phyloP scores from a whole-genome alignment of 2,329 filamentous ascomycete genomes.

The Neocucurbitaria cava region DNA sequence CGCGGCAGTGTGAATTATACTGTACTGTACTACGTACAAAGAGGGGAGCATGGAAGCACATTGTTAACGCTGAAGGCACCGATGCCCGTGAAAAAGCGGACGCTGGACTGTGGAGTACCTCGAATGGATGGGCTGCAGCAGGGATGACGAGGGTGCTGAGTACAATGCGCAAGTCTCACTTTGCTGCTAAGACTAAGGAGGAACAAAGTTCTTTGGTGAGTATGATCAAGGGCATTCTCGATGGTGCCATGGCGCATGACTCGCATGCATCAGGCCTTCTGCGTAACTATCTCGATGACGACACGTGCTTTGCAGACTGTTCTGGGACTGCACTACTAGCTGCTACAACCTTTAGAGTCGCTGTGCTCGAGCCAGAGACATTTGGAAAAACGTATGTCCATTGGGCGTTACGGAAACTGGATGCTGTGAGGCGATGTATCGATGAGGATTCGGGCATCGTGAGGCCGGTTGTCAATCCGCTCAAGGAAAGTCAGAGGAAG shows the following conservation, averaged over 20 bases:
- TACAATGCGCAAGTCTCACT: slow-evolving; percentile 48
- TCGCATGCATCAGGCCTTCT: slow-evolving; percentile 50
- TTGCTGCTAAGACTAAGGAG: slow-evolving; percentile 4
- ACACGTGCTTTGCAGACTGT: slow-evolving; percentile 56
- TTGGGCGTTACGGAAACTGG: slow-evolving; percentile 54
- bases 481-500: slow-evolving; percentile 45
- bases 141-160: slow-evolving; percentile 57
- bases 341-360: slow-evolving; percentile 55
- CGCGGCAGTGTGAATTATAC: slow-evolving; percentile 53
- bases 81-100: slow-evolving; percentile 28
- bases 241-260: slow-evolving; percentile 44
- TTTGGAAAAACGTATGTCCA: slow-evolving; percentile 48
- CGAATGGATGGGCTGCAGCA: slow-evolving; percentile 58
- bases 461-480: slow-evolving; percentile 53
- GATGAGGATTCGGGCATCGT: slow-evolving; percentile 47
- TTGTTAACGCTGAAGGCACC: slow-evolving; percentile 42
- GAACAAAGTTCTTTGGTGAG: slow-evolving; percentile 37
- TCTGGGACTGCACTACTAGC: slow-evolving; percentile 57
- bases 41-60: slow-evolving; percentile 55
- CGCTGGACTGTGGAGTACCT: slow-evolving; percentile 55
- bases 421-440: slow-evolving; percentile 46
- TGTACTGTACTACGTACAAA: slow-evolving; percentile 46
- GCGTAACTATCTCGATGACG: slow-evolving; percentile 57
- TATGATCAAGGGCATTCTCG: slow-evolving; percentile 48
- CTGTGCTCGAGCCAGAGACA: slow-evolving; percentile 46